Percentiles rank a stretch among this genome's conserved stretches.
Evolutionary conservation across 352 stramenopile genomes (phyloP).

Genomic region (Aphanomyces cochlioides): DNA sequence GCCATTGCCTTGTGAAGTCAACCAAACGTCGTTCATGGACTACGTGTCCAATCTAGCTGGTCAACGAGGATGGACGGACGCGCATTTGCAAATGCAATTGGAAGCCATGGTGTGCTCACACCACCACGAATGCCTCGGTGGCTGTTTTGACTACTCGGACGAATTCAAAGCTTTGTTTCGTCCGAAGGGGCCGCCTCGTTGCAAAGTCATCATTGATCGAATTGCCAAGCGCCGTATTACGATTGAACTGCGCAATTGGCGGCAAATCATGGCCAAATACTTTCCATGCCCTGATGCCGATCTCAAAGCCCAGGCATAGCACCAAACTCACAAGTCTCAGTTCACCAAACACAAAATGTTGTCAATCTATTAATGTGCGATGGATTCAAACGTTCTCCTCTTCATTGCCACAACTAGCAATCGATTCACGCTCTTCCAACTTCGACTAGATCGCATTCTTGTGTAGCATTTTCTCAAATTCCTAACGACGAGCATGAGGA

Average conservation of each 20-base stretch:
- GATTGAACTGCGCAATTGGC: conserved; percentile 43
- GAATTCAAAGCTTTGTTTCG: conserved; percentile 41
- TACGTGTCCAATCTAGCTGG: conserved; percentile 4
- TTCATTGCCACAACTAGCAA: no score
- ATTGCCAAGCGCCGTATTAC: conserved; percentile 44
- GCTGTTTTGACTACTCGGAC: conserved; percentile 40
- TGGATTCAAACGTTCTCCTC: no score
- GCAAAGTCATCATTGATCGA: conserved; percentile 41
- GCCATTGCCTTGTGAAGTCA: background rate
- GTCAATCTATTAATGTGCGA: no score
- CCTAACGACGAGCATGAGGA: conserved; percentile 19
- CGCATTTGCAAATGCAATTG: conserved; percentile 28
- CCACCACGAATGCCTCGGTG: conserved; percentile 41
- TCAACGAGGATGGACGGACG: background rate
- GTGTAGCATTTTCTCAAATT: conserved; percentile 68
- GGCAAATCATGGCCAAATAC: background rate
- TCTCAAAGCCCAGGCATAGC: no score
- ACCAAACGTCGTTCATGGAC: conserved; percentile 5
- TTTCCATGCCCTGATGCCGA: conserved; percentile 1
- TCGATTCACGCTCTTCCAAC: background rate
- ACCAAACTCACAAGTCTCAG: no score
- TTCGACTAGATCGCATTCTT: conserved; percentile 58
- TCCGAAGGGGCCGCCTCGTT: conserved; percentile 34
- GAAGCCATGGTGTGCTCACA: conserved; percentile 48
- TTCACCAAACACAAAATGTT: no score